phyloP scores from a whole-genome alignment of 192 early-diverging fungal genomes.

The Coemansia sp. region DNA sequence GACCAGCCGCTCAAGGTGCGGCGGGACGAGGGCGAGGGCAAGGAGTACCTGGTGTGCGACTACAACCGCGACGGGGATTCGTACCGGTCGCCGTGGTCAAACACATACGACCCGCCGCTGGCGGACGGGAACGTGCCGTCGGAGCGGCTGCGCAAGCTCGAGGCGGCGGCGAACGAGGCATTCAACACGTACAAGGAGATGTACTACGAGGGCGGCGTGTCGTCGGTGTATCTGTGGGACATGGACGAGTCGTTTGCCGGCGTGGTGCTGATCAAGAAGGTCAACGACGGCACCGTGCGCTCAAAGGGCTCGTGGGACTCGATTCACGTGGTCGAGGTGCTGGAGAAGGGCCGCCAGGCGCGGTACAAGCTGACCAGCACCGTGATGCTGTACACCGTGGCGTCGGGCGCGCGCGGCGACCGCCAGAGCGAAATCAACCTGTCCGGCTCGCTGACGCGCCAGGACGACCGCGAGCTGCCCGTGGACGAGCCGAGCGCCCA shows the following conservation, averaged over 20 bases:
- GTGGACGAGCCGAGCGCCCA: constrained; percentile 74
- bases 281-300: constrained; percentile 66
- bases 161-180: constrained; percentile 90
- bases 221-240: constrained; percentile 97
- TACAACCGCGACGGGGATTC: constrained; percentile 97
- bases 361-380: constrained; percentile 97
- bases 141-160: constrained; percentile 79
- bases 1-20: too few species aligned
- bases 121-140: constrained; percentile 79
- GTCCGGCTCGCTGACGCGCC: constrained; percentile 89
- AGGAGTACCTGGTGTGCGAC: constrained; percentile 87
- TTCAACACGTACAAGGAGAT: constrained; percentile 96
- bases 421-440: constrained; percentile 69
- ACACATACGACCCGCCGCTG: constrained; percentile 87
- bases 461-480: constrained; percentile 82
- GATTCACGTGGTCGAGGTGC: constrained; percentile 93
- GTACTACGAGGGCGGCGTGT: constrained; percentile 89
- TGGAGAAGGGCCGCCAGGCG: constrained; percentile 81
- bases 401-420: constrained; percentile 55
- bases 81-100: constrained; percentile 96
- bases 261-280: constrained; percentile 95
- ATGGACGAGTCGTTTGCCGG: constrained; percentile 85
- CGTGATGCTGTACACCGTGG: constrained; percentile 89
- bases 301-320: constrained; percentile 97
- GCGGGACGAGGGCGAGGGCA: constrained; percentile 66